Evolutionary conservation across 495 filamentous ascomycete species (phyloP), one percentile per base, ranked within the genome.

Genomic region (Neurospora sp.): DNA sequence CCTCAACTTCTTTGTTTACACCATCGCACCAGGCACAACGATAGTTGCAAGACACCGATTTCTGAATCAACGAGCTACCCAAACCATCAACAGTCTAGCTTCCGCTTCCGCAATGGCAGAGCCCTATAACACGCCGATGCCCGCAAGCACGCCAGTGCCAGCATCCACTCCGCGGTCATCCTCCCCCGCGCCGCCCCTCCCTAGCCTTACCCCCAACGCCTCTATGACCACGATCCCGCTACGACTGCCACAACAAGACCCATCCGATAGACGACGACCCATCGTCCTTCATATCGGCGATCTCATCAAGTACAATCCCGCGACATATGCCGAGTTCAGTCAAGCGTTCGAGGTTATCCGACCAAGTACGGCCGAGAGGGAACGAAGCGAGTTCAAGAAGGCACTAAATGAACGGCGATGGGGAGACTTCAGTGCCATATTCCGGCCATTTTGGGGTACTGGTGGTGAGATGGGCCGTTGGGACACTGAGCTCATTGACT

Each of bases 401-500:
- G 91, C 88, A 6, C 81, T 94, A 65, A 84, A 86, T 72, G 88
- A 91, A 73, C 83, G 79, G 39, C 84, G 84, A 76, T 94, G 90
- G 85, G 92, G 92, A 5, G 83, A 92, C 73, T 94, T 94, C 77
- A 80, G 84, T 20, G 92, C 90, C 38, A 90, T 93, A 73, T 91
- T 93, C 78, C 86, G 91, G 22, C 92, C 91, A 1, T 93, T 92
- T 77, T 94, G 91, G 91, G 91, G 91, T 70, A 92, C 89, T 0
- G 91, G 91, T 9, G 90, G 89, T 12, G 92, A 93, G 82, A 93
- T 94, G 91, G 90, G 90, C 16, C 81, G 83, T 68, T 94, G 92
- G 92, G 91, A 94, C 77, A 81, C 82, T 40, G 91, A 94, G 78
- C 80, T 93, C 59, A 89, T 94, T 41, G 79, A 82, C 5, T 77